Conservation (phyloP, 371 early-diverging fungal species). For the Lichtheimia corymbifera region DNA sequence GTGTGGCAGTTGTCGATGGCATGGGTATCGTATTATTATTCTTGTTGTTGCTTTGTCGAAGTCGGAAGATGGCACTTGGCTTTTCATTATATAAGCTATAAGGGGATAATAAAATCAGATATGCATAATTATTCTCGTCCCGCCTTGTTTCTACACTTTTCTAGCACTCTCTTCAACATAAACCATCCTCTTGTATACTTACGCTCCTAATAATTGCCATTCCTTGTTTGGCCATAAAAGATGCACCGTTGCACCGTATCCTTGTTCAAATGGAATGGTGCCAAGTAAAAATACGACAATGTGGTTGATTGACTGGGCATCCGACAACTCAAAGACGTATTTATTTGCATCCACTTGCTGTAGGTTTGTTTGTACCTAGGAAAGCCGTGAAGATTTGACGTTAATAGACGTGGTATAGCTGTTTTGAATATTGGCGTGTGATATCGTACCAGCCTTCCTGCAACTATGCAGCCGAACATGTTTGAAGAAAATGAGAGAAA, state of each 20-base stretch:
- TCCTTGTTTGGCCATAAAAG: constrained; percentile 83
- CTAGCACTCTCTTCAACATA: no score
- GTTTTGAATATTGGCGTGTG: neutral
- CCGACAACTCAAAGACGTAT: constrained; percentile 78
- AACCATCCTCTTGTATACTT: constrained; percentile 17
- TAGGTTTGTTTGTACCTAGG: constrained; percentile 86
- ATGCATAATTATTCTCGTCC: no score
- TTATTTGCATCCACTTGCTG: constrained; percentile 85
- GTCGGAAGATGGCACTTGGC: constrained; percentile 84
- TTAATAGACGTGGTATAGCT: neutral
- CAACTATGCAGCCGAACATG: constrained; percentile 91
- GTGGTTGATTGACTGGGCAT: constrained; percentile 86
- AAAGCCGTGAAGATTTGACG: neutral
- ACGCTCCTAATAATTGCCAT: constrained; percentile 88
- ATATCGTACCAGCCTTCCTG: constrained; percentile 72
- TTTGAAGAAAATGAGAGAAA: neutral
- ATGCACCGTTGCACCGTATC: constrained; percentile 86
- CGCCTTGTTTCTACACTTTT: no score
- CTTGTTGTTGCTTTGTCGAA: constrained; percentile 18
- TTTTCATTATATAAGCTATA: constrained; percentile 81
- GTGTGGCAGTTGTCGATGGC: constrained; percentile 60
- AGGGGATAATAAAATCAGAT: neutral
- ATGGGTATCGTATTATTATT: constrained; percentile 10
- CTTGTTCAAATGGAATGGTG: constrained; percentile 81
- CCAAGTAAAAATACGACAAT: constrained; percentile 91